Conservation (phyloP, 2,329 filamentous ascomycete genomes). For the Chaetoscypha palmicola region DNA sequence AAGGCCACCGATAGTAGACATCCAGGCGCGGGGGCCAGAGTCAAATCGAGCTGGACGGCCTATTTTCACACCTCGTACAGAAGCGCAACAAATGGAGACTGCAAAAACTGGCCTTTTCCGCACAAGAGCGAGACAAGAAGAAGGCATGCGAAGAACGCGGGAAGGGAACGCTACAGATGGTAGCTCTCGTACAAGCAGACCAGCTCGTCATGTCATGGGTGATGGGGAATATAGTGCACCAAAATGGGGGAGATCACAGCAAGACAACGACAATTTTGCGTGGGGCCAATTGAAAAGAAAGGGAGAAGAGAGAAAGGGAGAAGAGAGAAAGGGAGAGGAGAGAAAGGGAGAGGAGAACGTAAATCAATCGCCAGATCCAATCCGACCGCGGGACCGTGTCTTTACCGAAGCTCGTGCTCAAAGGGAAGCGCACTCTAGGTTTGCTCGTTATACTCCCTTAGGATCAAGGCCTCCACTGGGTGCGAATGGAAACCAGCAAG, state of each 20-base stretch:
- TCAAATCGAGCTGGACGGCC: constrained; percentile 22
- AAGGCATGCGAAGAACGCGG: too few species aligned
- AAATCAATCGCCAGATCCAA: too few species aligned
- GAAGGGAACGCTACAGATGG: too few species aligned
- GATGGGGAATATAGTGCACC: constrained; percentile 9
- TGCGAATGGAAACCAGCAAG: too few species aligned
- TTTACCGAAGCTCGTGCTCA: constrained; percentile 19
- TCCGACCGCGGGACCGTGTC: too few species aligned
- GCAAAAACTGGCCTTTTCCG: constrained; percentile 7
- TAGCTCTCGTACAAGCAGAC: neutral
- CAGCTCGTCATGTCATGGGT: neutral
- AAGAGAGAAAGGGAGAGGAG: too few species aligned
- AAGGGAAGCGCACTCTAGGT: constrained; percentile 23
- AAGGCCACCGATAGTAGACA: constrained; percentile 12
- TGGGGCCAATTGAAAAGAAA: constrained; percentile 19
- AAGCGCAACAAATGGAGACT: constrained; percentile 6
- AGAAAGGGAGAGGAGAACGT: too few species aligned
- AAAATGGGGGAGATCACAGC: neutral
- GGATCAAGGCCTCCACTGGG: too few species aligned
- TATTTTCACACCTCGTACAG: neutral
- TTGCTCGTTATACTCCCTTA: constrained; percentile 23
- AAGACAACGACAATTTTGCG: neutral
- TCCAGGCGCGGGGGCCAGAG: constrained; percentile 24
- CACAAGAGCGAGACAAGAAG: constrained; percentile 9
- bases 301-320: constrained; percentile 2